Evolutionary conservation across 225 moss, liverwort and hornwort genomes (phyloP), one percentile per base, ranked within the genome.

Genomic region (Lunularia cruciata): DNA sequence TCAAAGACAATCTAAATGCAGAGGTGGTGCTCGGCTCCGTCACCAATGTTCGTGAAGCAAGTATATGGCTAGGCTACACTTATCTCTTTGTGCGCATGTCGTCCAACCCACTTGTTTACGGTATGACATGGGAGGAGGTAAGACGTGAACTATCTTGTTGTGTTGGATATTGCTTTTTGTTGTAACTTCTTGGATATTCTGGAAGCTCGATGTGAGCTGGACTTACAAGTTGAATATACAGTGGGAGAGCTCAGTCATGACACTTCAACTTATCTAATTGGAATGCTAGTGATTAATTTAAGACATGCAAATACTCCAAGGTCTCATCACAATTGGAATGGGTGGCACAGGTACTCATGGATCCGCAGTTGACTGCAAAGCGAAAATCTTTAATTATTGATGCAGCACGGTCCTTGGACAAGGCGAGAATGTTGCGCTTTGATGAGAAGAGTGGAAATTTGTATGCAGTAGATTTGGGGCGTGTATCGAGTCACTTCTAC

Each of bases 101-200:
- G 67, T 87, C 93, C 77, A 98, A 93, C 76, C 98, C 98, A 4
- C 93, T 98, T 67, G 98, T 98, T 20, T 98, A 98, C 79, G 98
- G 93, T 53, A 98, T 98, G 90, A 85, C 88, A 57, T 98, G 98
- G 98, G 98, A 93, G 80, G 93, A 98, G 93, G 94, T 94, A 60
- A 49, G 52, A 67, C 54, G 56, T 65, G 28, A 71, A 48, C 62
- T 83, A 27, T 10, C n/a, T 56, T 23, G 47, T 26, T 67, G 32
- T 18, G 0, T 27, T 27, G 16, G 40, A n/a, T 57, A n/a, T 20
- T 51, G 2, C 52, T 33, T 59, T 63, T 61, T 35, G 8, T 45
- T 60, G 47, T 22, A 30, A 63, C 23, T 42, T 51, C 20, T 6
- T 55, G 4, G 26, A 71, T 0, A 36, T 36, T 18, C 6, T 30